Conservation (phyloP, 371 early-diverging fungal genomes). For the Mortierella sp. region DNA sequence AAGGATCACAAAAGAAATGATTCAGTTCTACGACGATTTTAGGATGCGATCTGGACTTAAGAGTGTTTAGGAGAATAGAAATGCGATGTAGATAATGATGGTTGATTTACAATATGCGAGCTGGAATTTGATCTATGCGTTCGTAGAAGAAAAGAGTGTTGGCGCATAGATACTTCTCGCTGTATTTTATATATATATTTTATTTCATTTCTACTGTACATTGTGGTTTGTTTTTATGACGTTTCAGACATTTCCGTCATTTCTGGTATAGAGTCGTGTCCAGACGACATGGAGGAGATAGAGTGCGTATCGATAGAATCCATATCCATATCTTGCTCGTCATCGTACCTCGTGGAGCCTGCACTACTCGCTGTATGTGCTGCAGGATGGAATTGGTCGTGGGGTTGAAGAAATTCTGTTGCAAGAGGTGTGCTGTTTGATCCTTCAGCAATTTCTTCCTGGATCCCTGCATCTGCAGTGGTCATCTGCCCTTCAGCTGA, state of each 20-base stretch:
- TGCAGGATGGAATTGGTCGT: constrained; percentile 7
- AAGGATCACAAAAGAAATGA: constrained; percentile 93
- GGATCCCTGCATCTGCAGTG: background rate
- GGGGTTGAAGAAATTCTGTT: constrained; percentile 14
- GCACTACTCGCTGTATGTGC: constrained; percentile 12
- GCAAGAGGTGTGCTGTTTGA: constrained; percentile 1
- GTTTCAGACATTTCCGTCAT: constrained; percentile 45
- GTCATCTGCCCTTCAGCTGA: background rate
- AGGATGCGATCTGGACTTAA: constrained; percentile 67
- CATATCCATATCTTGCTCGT: constrained; percentile 45
- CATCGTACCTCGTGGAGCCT: constrained; percentile 30
- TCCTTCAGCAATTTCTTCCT: background rate
- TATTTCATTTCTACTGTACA: constrained; percentile 13
- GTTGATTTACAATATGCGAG: too few relatives aligned
- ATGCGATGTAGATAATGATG: too few relatives aligned
- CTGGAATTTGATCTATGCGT: too few relatives aligned
- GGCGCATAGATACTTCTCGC: background rate
- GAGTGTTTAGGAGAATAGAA: constrained; percentile 27
- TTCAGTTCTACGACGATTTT: constrained; percentile 88
- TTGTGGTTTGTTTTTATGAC: constrained; percentile 3
- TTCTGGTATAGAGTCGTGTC: constrained; percentile 32
- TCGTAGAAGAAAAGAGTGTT: background rate
- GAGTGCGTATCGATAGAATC: constrained; percentile 32
- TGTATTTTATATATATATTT: background rate
- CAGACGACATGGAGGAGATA: constrained; percentile 38